These are phyloP conservation scores for Ustilago vetiveriae DNA, from an alignment of 1,284 basidiomycete species.

Conservation along the genomic window DNA sequence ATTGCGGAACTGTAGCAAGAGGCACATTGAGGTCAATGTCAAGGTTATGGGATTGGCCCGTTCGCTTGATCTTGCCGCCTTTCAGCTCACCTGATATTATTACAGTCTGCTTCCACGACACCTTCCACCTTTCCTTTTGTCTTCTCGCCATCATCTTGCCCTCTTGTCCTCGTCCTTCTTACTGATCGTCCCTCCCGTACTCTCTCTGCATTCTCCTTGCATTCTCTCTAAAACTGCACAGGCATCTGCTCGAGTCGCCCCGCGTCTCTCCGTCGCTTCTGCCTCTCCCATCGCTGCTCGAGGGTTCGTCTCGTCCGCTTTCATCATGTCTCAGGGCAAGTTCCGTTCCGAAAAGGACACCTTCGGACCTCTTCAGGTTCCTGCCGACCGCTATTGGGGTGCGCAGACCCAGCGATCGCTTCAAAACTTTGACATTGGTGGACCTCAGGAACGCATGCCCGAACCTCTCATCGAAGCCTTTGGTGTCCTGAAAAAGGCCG, in stretches of 20 bases:
- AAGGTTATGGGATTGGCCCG: slow-evolving; percentile 19
- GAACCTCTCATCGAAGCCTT: slow-evolving; percentile 96
- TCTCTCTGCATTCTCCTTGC: background rate
- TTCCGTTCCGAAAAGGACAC: slow-evolving; percentile 73
- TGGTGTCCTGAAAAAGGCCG: slow-evolving; percentile 97
- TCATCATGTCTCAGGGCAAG: slow-evolving; percentile 45
- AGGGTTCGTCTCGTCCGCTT: slow-evolving; percentile 37
- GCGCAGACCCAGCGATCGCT: slow-evolving; percentile 97
- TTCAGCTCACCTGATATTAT: background rate
- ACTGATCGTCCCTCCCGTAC: background rate
- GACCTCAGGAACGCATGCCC: slow-evolving; percentile 89
- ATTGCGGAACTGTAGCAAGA: too few species aligned
- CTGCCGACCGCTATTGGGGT: slow-evolving; percentile 95
- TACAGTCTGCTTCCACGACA: background rate
- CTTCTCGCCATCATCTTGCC: background rate
- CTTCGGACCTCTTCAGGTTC: slow-evolving; percentile 91
- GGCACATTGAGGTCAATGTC: too few species aligned
- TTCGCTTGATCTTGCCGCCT: slow-evolving; percentile 12
- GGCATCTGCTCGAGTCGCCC: slow-evolving; percentile 32
- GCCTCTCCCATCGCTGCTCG: slow-evolving; percentile 20
- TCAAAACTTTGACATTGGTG: slow-evolving; percentile 99
- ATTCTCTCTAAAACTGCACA: background rate
- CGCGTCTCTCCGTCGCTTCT: slow-evolving; percentile 32
- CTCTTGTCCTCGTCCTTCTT: background rate
- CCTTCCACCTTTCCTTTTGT: background rate